Percentiles rank a stretch among this genome's conserved stretches.
Conservation (phyloP, 2,329 filamentous ascomycete species). For the Hypoxylon sp. region DNA sequence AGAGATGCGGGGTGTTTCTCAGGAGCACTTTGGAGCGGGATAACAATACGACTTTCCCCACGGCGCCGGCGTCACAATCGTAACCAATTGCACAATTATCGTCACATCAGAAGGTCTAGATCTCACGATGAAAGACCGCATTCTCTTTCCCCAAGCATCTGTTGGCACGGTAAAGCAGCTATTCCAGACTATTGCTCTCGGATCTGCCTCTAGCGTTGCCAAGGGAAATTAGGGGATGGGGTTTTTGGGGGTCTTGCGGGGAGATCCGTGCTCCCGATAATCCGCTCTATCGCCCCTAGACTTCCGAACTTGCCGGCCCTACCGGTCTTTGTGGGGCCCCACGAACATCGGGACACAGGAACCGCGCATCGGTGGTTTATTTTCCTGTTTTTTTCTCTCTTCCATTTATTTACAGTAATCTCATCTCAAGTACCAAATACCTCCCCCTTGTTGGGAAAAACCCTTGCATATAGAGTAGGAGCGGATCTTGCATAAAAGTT, state of each 20-base stretch:
- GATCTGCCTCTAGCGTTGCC: slow-evolving; percentile 13
- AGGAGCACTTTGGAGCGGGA: slow-evolving; percentile 26
- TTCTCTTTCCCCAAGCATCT: slow-evolving; percentile 8
- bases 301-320: slow-evolving; percentile 32
- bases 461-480: slow-evolving; percentile 43
- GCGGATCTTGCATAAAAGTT: slow-evolving; percentile 43
- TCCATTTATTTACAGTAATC: slow-evolving; percentile 41
- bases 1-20: slow-evolving; percentile 47
- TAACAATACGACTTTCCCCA: slow-evolving; percentile 40
- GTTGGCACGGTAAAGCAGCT: slow-evolving; percentile 8
- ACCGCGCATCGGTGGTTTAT: slow-evolving; percentile 32
- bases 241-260: slow-evolving; percentile 8
- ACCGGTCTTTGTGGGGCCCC: slow-evolving; percentile 39
- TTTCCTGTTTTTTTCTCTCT: slow-evolving; percentile 6
- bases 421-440: slow-evolving; percentile 23
- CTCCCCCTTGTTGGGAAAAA: slow-evolving; percentile 40
- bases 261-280: slow-evolving; percentile 27
- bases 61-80: slow-evolving; percentile 29
- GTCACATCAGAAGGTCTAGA: slow-evolving; percentile 24
- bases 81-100: slow-evolving; percentile 29
- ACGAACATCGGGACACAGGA: slow-evolving; percentile 35
- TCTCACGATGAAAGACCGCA: slow-evolving; percentile 22
- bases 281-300: slow-evolving; percentile 1
- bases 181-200: slow-evolving; percentile 10
- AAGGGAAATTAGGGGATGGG: slow-evolving; percentile 24